These are phyloP conservation scores for Fusarium mangiferae DNA, from an alignment of 2,329 filamentous ascomycete genomes.

Conservation along the genomic window DNA sequence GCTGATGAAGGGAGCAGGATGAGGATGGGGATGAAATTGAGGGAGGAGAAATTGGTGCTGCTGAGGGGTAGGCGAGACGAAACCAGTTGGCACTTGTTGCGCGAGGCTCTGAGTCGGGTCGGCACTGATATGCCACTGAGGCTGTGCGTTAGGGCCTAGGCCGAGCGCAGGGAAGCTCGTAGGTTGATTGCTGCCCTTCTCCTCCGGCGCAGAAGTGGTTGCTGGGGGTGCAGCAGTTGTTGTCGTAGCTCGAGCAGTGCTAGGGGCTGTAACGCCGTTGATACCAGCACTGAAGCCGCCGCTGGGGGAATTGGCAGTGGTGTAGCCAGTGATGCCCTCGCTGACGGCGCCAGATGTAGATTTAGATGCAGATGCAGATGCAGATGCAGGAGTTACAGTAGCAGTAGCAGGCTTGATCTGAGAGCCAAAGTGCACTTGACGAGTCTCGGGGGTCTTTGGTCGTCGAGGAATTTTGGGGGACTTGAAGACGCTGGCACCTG, in stretches of 20 bases:
- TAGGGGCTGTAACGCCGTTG: constrained; percentile 12
- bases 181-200: constrained; percentile 22
- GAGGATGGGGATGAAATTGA: constrained; percentile 26
- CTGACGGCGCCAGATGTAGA: not conserved
- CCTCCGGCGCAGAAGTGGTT: constrained; percentile 12
- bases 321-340: constrained; percentile 19
- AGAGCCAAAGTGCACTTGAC: constrained; percentile 48
- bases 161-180: constrained; percentile 46
- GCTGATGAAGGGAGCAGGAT: constrained; percentile 27
- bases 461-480: constrained; percentile 47
- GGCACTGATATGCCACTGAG: constrained; percentile 50
- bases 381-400: not conserved
- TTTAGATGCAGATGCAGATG: not conserved
- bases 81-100: constrained; percentile 38
- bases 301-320: constrained; percentile 39
- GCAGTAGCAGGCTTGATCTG: not conserved
- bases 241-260: constrained; percentile 11
- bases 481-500: constrained; percentile 41
- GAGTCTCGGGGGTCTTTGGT: constrained; percentile 42
- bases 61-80: constrained; percentile 31
- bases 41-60: constrained; percentile 21
- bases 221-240: not conserved
- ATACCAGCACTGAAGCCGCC: constrained; percentile 38
- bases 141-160: constrained; percentile 31
- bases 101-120: constrained; percentile 49